Conservation (phyloP, 306 rosid species). For the barrel medic (Medicago truncatula) region DNA sequence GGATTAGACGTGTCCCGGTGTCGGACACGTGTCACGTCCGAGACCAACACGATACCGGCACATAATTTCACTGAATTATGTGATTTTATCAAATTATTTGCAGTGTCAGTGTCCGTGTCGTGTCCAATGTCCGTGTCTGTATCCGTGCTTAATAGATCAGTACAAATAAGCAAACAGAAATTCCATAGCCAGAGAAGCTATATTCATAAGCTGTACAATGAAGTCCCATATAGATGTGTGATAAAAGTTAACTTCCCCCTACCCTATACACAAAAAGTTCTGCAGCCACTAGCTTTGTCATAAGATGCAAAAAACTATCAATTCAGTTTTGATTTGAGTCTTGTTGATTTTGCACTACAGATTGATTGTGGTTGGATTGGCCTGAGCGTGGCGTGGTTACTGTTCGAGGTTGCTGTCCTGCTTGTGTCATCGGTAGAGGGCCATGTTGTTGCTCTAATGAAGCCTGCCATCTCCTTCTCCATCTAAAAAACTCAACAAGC, state of each 20-base stretch:
- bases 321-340: slow-evolving; percentile 45
- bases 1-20: too few relatives aligned
- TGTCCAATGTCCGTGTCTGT: too few relatives aligned
- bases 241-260: slow-evolving; percentile 32
- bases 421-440: slow-evolving; percentile 46
- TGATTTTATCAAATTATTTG: too few relatives aligned
- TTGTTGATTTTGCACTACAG: slow-evolving; percentile 41
- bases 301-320: slow-evolving; percentile 25
- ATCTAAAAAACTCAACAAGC: slow-evolving; percentile 66
- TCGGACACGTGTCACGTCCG: too few relatives aligned
- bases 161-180: slow-evolving; percentile 18
- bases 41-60: too few relatives aligned
- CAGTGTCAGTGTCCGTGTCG: too few relatives aligned
- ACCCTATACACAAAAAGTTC: slow-evolving; percentile 39
- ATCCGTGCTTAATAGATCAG: background rate
- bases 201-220: slow-evolving; percentile 48
- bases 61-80: too few relatives aligned
- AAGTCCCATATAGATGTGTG: slow-evolving; percentile 23
- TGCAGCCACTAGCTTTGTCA: slow-evolving; percentile 23
- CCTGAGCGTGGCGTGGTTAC: slow-evolving; percentile 37
- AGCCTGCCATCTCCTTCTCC: slow-evolving; percentile 68
- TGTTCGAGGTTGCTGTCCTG: slow-evolving; percentile 41
- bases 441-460: slow-evolving; percentile 50
- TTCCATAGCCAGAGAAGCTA: slow-evolving; percentile 40
- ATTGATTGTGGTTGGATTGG: slow-evolving; percentile 37